phyloP scores from a whole-genome alignment of 2,329 filamentous ascomycete genomes.

The Sordariomycetes sp. region DNA sequence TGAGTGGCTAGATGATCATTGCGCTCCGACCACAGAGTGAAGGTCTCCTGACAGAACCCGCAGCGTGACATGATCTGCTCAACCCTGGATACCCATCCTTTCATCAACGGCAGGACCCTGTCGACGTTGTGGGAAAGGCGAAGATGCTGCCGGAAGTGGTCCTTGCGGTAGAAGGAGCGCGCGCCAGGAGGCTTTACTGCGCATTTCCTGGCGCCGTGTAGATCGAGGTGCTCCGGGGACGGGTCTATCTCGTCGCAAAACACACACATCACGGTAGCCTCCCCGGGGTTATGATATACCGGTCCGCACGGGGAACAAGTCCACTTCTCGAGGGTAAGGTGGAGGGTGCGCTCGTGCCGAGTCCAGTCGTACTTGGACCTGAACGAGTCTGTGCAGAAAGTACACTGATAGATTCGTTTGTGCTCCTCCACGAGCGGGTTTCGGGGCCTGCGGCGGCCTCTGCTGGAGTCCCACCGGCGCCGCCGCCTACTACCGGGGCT shows the following conservation, averaged over 20 bases:
- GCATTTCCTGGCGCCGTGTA: constrained; percentile 32
- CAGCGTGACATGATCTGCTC: constrained; percentile 19
- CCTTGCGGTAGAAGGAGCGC: constrained; percentile 30
- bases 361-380: constrained; percentile 34
- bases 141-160: constrained; percentile 31
- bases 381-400: constrained; percentile 34
- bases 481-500: constrained; percentile 2
- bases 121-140: constrained; percentile 29
- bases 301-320: constrained; percentile 27
- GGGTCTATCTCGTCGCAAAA: constrained; percentile 24
- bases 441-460: not conserved
- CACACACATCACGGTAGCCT: constrained; percentile 23
- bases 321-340: constrained; percentile 34
- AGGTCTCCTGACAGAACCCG: constrained; percentile 23
- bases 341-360: constrained; percentile 38
- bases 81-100: constrained; percentile 22
- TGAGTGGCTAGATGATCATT: constrained; percentile 26
- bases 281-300: constrained; percentile 24
- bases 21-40: constrained; percentile 21
- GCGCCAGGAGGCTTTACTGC: constrained; percentile 35
- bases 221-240: constrained; percentile 19
- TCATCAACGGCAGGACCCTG: constrained; percentile 27
- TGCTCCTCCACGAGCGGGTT: not conserved
- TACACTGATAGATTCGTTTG: constrained; percentile 25
- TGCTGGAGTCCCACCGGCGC: constrained; percentile 4